Evolutionary conservation across 306 rosid genomes (phyloP).

Genomic region (Lathyrus sativus): DNA sequence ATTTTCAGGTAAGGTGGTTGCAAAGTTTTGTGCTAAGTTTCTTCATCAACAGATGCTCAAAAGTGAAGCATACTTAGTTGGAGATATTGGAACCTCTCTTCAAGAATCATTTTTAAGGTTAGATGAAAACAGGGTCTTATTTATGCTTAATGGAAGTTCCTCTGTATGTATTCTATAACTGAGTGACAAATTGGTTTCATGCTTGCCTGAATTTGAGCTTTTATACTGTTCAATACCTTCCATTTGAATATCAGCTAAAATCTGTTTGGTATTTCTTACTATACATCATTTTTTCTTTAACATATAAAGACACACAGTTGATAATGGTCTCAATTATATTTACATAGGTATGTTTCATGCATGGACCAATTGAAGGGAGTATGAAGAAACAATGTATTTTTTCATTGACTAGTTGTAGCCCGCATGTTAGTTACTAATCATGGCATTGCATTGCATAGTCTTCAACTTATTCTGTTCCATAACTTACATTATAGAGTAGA

Average conservation of each 20-base stretch:
- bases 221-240: slow-evolving; percentile 19
- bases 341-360: slow-evolving; percentile 7
- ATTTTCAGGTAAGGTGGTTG: slow-evolving; percentile 92
- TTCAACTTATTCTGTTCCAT: slow-evolving; percentile 2
- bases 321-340: slow-evolving; percentile 10
- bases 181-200: slow-evolving; percentile 6
- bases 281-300: not conserved
- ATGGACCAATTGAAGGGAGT: slow-evolving; percentile 15
- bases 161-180: slow-evolving; percentile 29
- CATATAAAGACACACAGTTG: not conserved
- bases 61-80: slow-evolving; percentile 65
- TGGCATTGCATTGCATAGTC: not conserved
- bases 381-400: slow-evolving; percentile 7
- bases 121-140: slow-evolving; percentile 29
- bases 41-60: slow-evolving; percentile 90
- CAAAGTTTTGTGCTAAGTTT: slow-evolving; percentile 93
- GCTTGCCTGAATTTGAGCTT: slow-evolving; percentile 7
- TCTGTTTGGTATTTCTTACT: slow-evolving; percentile 28
- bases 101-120: slow-evolving; percentile 89
- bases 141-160: slow-evolving; percentile 33
- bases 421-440: slow-evolving; percentile 19
- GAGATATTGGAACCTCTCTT: slow-evolving; percentile 80
- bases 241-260: slow-evolving; percentile 35
- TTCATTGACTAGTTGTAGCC: slow-evolving; percentile 9
- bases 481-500: slow-evolving; percentile 11